Conservation (phyloP, 495 filamentous ascomycete species). For the Aspergillus coremiiformis region DNA sequence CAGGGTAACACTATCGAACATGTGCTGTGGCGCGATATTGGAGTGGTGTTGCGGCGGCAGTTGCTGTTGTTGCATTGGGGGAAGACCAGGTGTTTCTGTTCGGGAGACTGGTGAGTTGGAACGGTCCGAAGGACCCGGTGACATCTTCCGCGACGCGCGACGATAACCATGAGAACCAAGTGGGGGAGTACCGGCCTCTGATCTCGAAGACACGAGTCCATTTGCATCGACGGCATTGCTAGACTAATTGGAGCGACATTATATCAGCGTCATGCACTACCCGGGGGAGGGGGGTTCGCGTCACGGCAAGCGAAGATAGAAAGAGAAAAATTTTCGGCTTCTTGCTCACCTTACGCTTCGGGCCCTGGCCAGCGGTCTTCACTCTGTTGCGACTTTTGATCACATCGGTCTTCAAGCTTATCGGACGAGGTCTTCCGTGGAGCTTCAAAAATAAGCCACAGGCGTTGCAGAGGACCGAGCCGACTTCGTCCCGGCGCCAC, state of each 20-base stretch:
- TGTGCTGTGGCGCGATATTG: conserved; percentile 67
- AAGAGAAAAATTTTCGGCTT: conserved; percentile 22
- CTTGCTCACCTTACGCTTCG: conserved; percentile 76
- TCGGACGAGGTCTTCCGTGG: conserved; percentile 85
- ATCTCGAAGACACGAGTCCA: conserved; percentile 50
- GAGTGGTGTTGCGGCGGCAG: conserved; percentile 47
- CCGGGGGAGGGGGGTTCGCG: background rate
- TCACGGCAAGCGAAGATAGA: conserved; percentile 1
- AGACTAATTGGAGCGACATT: conserved; percentile 30
- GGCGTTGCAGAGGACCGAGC: conserved; percentile 97
- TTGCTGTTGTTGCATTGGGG: conserved; percentile 39
- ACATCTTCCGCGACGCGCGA: conserved; percentile 62
- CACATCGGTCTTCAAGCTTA: conserved; percentile 96
- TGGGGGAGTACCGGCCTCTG: conserved; percentile 49
- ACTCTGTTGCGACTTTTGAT: conserved; percentile 99
- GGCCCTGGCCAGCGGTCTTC: conserved; percentile 77
- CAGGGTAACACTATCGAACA: conserved; percentile 68
- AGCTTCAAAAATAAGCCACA: conserved; percentile 97
- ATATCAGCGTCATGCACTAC: conserved; percentile 29
- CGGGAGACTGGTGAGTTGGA: conserved; percentile 83
- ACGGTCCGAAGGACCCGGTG: conserved; percentile 66
- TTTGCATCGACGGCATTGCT: conserved; percentile 45
- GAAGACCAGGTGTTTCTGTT: conserved; percentile 70
- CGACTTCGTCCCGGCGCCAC: conserved; percentile 94
- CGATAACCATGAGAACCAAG: conserved; percentile 48